Conservation (phyloP, 176 grass and related monocot genomes). For the Pontederia paniculata region DNA sequence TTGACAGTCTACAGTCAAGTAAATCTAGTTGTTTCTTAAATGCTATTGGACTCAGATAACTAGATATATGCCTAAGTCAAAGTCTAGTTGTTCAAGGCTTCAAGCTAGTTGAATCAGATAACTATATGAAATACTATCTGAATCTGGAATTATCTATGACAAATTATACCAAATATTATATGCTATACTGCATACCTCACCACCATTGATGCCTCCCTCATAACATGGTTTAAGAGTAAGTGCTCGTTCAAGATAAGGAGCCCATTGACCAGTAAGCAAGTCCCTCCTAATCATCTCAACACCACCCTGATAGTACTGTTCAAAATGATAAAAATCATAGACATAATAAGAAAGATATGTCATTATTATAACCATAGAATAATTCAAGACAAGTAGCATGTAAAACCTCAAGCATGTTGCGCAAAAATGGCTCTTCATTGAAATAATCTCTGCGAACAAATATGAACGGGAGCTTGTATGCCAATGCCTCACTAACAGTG, state of each 20-base stretch:
- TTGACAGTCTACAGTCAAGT: too few relatives aligned
- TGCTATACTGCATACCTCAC: slow-evolving; percentile 37
- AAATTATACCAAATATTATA: too few relatives aligned
- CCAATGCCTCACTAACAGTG: slow-evolving; percentile 88
- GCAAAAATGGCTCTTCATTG: slow-evolving; percentile 94
- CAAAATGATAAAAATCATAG: slow-evolving; percentile 12
- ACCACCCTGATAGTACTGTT: slow-evolving; percentile 86
- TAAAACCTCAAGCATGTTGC: slow-evolving; percentile 97
- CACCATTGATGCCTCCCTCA: slow-evolving; percentile 67
- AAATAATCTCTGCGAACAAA: slow-evolving; percentile 98
- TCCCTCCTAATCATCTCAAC: slow-evolving; percentile 99
- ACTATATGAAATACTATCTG: too few relatives aligned
- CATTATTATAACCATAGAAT: slow-evolving; percentile 1
- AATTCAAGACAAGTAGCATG: slow-evolving; percentile 16
- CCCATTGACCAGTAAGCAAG: slow-evolving; percentile 96
- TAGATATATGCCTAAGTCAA: too few relatives aligned
- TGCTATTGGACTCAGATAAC: too few relatives aligned
- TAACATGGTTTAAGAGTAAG: slow-evolving; percentile 78
- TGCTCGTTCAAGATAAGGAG: slow-evolving; percentile 77
- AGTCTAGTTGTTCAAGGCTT: too few relatives aligned
- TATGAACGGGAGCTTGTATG: slow-evolving; percentile 90
- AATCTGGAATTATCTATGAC: too few relatives aligned
- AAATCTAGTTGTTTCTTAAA: too few relatives aligned
- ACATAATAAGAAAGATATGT: slow-evolving; percentile 12
- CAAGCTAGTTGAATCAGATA: too few relatives aligned